Evolutionary conservation across 2,329 filamentous ascomycete genomes (phyloP), one percentile per base, ranked within the genome.

Genomic region (Chrysoporthe deuterocubensis): DNA sequence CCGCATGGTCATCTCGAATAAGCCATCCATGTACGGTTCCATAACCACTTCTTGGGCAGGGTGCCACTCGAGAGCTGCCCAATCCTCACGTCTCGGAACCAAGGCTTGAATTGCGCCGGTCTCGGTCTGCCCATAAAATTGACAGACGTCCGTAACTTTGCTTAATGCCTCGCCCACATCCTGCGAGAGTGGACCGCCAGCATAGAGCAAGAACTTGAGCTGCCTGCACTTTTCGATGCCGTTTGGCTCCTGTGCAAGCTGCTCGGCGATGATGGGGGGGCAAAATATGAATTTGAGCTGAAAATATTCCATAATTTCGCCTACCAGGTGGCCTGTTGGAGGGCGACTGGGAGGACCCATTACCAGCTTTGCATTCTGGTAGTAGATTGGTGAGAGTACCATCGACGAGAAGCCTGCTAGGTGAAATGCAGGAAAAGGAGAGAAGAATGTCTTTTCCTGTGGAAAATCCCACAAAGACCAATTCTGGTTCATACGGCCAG

Each of bases 41-140:
- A 71, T 71, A 32, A 69, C 44, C 43, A 52, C 71, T 50, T 71
- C 71, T 16, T 71, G 70, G 13, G 69, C 34, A 1, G 71, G 72
- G 52, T 74, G 69, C 69, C 70, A 73, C 57, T 74, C 71, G 9
- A 74, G 70, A 18, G 65, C 69, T 13, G 64, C 65, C 71, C 72
- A 74, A 37, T 71, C 66, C 4, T 71, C 70, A 6, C 68, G 71
- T 16, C 54, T 63, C 18, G 72, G 72, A 6, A 73, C 67, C 42
- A 73, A 58, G 2, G 69, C 62, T 13, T 71, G 69, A 8, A 72
- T 58, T 0, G 69, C 56, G 8, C 71, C 72, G 4, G 71, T 71
- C 58, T 74, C 72, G 21, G 71, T 73, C 34, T 64, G 62, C 16
- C 72, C 72, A 46, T 71, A 72, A 40, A 74, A 68, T 18, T 74